These are phyloP conservation scores for Galerina sulciceps DNA, from an alignment of 768 basidiomycete genomes.

Conservation along the genomic window DNA sequence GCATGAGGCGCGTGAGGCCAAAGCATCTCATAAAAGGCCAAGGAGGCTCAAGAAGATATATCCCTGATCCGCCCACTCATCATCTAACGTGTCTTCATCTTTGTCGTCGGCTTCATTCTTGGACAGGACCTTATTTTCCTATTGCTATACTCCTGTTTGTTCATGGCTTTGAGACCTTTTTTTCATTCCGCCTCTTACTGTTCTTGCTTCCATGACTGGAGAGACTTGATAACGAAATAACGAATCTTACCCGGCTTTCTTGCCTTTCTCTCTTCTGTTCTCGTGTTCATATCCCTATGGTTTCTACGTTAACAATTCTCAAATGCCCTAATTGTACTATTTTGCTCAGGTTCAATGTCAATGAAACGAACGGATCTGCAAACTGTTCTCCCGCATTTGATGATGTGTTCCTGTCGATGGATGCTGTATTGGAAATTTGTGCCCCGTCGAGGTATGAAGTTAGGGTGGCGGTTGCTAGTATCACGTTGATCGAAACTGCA, in stretches of 20 bases:
- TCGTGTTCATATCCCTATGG: neutral
- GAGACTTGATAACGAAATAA: neutral
- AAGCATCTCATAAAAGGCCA: too few species aligned
- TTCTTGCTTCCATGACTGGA: neutral
- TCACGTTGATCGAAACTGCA: neutral
- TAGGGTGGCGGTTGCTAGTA: neutral
- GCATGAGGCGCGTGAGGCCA: too few species aligned
- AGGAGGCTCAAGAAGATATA: neutral
- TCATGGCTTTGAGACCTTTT: neutral
- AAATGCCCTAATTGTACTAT: slow-evolving; percentile 8
- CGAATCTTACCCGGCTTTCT: neutral
- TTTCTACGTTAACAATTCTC: neutral
- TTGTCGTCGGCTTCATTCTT: neutral
- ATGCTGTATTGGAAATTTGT: neutral
- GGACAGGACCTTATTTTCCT: slow-evolving; percentile 15
- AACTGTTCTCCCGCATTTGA: neutral
- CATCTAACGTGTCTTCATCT: neutral
- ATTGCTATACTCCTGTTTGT: neutral
- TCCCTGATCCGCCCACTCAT: neutral
- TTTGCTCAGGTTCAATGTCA: neutral
- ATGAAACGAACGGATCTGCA: neutral
- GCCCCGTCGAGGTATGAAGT: too few species aligned
- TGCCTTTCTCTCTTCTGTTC: neutral
- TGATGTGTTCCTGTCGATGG: neutral
- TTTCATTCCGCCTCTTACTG: neutral